Evolutionary conservation across 371 early-diverging fungal species (phyloP).

Genomic region (Zancudomyces culisetae): DNA sequence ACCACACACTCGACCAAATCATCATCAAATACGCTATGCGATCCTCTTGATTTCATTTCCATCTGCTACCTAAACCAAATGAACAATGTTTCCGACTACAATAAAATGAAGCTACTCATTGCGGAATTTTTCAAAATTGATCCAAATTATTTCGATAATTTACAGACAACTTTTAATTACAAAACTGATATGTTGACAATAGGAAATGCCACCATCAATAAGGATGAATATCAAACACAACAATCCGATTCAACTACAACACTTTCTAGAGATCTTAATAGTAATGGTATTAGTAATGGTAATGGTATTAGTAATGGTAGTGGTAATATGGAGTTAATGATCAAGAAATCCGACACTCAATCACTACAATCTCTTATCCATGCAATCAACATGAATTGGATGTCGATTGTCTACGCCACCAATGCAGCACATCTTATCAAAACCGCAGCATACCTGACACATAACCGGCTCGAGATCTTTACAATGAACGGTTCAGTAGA

Average conservation of each 20-base stretch:
- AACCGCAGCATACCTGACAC: constrained; percentile 56
- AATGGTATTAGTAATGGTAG: constrained; percentile 10
- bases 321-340: background rate
- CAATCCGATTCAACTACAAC: too few relatives aligned
- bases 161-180: background rate
- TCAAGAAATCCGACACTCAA: constrained; percentile 45
- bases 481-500: constrained; percentile 89
- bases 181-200: background rate
- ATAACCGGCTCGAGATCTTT: constrained; percentile 69
- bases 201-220: background rate
- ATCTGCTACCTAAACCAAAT: constrained; percentile 74
- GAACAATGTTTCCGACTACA: constrained; percentile 62
- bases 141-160: too few relatives aligned
- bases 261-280: background rate
- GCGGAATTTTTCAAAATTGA: too few relatives aligned
- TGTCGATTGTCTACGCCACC: constrained; percentile 81
- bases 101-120: constrained; percentile 41
- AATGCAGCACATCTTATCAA: constrained; percentile 67
- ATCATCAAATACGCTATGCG: too few relatives aligned
- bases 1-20: constrained; percentile 1
- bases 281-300: background rate
- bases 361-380: constrained; percentile 61
- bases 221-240: too few relatives aligned
- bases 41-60: constrained; percentile 58
- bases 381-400: constrained; percentile 77